Conservation (phyloP, 176 grass and related monocot genomes). For the Cocos nucifera region DNA sequence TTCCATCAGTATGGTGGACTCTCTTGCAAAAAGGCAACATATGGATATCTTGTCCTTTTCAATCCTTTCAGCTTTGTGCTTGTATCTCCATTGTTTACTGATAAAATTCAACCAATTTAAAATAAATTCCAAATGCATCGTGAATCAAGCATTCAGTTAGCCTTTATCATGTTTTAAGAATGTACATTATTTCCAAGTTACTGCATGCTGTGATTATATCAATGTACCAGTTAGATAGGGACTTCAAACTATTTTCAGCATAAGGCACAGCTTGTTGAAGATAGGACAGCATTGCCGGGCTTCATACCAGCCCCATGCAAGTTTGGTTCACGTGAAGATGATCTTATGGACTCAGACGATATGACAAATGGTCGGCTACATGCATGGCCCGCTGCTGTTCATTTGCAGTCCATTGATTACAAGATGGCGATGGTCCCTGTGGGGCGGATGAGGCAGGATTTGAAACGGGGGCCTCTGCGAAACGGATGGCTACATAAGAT, state of each 20-base stretch:
- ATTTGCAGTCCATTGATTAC: slow-evolving; percentile 34
- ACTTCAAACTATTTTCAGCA: slow-evolving; percentile 32
- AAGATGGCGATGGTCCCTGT: slow-evolving; percentile 50
- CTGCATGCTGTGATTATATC: neutral
- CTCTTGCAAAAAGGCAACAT: no score
- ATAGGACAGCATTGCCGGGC: slow-evolving; percentile 53
- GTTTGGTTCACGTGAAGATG: slow-evolving; percentile 86
- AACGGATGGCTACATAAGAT: slow-evolving; percentile 75
- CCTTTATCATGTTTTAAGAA: neutral
- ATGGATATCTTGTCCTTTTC: no score
- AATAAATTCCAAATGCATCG: no score
- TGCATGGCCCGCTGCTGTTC: slow-evolving; percentile 33
- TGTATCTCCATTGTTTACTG: no score
- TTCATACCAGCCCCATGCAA: slow-evolving; percentile 64
- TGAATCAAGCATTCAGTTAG: no score
- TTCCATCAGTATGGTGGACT: no score
- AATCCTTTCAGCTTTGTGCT: no score
- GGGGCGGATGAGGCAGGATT: slow-evolving; percentile 54
- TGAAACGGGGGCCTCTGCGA: slow-evolving; percentile 48
- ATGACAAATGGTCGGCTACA: slow-evolving; percentile 49
- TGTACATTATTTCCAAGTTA: neutral
- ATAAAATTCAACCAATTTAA: no score
- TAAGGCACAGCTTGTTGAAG: slow-evolving; percentile 81
- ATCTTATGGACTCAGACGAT: slow-evolving; percentile 72
- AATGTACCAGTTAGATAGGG: neutral